Percentiles rank a stretch among this genome's conserved stretches.
Evolutionary conservation across 495 filamentous ascomycete genomes (phyloP).

Genomic region (Parmelia sp.): DNA sequence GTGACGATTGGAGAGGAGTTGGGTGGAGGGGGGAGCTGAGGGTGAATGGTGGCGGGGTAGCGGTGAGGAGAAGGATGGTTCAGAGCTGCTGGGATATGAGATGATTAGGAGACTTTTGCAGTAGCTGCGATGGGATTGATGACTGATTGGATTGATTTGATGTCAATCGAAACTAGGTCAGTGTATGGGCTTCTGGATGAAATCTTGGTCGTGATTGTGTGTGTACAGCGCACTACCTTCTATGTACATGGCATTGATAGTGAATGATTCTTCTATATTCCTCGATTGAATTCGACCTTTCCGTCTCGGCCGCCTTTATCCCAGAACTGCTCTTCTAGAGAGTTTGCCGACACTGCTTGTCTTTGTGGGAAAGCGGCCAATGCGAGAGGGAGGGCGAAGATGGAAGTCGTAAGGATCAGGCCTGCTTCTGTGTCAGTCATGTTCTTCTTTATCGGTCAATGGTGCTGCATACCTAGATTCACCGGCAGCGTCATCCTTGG

Average conservation of each 20-base stretch:
- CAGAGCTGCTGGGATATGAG: background rate
- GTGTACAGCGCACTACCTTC: background rate
- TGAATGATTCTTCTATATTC: constrained; percentile 43
- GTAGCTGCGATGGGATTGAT: background rate
- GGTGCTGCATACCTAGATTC: constrained; percentile 54
- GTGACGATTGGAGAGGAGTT: too few species aligned
- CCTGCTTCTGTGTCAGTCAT: constrained; percentile 29
- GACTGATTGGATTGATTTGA: background rate
- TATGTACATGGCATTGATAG: background rate
- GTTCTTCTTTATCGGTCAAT: background rate
- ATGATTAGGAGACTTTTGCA: background rate
- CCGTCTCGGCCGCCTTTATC: constrained; percentile 64
- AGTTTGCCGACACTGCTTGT: constrained; percentile 65
- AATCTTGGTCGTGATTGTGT: background rate
- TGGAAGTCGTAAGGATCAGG: constrained; percentile 70
- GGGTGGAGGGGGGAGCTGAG: too few species aligned
- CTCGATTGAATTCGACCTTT: constrained; percentile 84
- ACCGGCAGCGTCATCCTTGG: constrained; percentile 68
- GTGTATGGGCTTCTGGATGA: background rate
- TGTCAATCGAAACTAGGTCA: background rate
- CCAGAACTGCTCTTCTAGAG: constrained; percentile 77
- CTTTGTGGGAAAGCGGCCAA: constrained; percentile 88
- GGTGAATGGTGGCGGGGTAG: too few species aligned
- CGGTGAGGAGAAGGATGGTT: background rate
- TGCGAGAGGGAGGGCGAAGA: constrained; percentile 79